A percentile compares a stretch with the other conserved stretches of the same genome.
Conservation (phyloP, 1,139 yeast species). For the Pneumocystis oryctolagi region DNA sequence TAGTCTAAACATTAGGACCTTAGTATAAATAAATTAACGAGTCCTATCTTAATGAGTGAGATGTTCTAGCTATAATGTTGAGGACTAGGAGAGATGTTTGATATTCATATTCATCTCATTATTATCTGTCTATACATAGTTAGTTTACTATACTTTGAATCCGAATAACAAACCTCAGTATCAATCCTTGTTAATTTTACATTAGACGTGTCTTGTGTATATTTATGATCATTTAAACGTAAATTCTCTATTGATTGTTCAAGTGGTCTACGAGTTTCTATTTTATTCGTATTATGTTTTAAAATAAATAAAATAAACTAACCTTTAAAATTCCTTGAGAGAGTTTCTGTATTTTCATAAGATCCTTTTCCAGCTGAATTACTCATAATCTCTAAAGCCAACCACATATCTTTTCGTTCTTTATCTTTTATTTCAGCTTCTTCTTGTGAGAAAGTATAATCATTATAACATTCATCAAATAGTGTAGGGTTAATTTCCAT, state of each 20-base stretch:
- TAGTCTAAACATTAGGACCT: background rate
- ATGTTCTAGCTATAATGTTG: background rate
- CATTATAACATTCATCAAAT: constrained; percentile 79
- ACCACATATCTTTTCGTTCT: constrained; percentile 14
- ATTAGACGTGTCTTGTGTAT: background rate
- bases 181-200: background rate
- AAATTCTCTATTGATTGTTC: background rate
- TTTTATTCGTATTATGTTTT: background rate
- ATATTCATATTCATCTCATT: background rate
- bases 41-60: background rate
- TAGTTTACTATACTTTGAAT: background rate
- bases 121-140: background rate
- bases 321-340: constrained; percentile 2
- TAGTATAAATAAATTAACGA: background rate
- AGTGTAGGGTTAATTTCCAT: constrained; percentile 86
- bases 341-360: background rate
- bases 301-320: background rate
- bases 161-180: background rate
- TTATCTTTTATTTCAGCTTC: constrained; percentile 29
- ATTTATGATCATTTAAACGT: background rate
- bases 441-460: constrained; percentile 57
- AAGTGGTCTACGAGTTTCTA: background rate
- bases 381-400: constrained; percentile 13
- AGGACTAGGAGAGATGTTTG: background rate
- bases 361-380: background rate